phyloP scores from a whole-genome alignment of 352 stramenopile genomes.

The Phytophthora litchii region DNA sequence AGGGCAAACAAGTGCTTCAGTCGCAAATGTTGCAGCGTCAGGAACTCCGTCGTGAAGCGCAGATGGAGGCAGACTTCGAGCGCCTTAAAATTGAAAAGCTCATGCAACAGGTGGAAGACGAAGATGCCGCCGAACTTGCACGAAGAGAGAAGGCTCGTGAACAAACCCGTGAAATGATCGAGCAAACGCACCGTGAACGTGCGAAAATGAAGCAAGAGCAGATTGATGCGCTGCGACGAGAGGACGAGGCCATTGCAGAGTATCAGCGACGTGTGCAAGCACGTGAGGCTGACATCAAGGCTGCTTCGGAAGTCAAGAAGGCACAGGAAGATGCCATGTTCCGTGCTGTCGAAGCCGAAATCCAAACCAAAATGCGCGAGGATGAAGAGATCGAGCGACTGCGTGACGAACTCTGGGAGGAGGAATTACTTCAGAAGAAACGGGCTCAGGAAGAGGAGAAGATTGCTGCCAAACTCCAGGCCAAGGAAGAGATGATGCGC shows the following conservation, averaged over 20 bases:
- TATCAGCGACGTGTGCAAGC: slow-evolving; percentile 54
- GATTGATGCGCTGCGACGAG: slow-evolving; percentile 35
- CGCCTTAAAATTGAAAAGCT: slow-evolving; percentile 87
- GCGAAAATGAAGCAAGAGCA: slow-evolving; percentile 31
- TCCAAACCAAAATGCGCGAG: slow-evolving; percentile 74
- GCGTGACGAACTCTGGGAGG: slow-evolving; percentile 92
- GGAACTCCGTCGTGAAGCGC: slow-evolving; percentile 67
- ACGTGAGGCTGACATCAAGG: slow-evolving; percentile 52
- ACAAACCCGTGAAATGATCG: slow-evolving; percentile 62
- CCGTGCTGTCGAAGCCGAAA: slow-evolving; percentile 83
- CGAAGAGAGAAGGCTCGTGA: slow-evolving; percentile 64
- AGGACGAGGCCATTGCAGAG: slow-evolving; percentile 58
- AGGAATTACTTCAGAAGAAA: slow-evolving; percentile 87
- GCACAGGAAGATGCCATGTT: slow-evolving; percentile 75
- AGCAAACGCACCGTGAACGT: slow-evolving; percentile 52
- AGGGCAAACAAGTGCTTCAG: slow-evolving; percentile 73
- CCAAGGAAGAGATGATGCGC: slow-evolving; percentile 88
- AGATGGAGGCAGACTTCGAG: slow-evolving; percentile 75
- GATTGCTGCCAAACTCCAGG: slow-evolving; percentile 59
- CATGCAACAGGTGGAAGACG: slow-evolving; percentile 84
- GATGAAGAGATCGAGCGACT: slow-evolving; percentile 90
- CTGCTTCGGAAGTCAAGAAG: slow-evolving; percentile 77
- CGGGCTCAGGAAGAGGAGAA: slow-evolving; percentile 76
- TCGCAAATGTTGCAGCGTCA: slow-evolving; percentile 72
- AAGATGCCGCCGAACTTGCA: slow-evolving; percentile 83